A percentile compares a stretch with the other conserved stretches of the same genome.
Evolutionary conservation across 2,329 filamentous ascomycete genomes (phyloP).

Genomic region (Aaosphaeria arxii): DNA sequence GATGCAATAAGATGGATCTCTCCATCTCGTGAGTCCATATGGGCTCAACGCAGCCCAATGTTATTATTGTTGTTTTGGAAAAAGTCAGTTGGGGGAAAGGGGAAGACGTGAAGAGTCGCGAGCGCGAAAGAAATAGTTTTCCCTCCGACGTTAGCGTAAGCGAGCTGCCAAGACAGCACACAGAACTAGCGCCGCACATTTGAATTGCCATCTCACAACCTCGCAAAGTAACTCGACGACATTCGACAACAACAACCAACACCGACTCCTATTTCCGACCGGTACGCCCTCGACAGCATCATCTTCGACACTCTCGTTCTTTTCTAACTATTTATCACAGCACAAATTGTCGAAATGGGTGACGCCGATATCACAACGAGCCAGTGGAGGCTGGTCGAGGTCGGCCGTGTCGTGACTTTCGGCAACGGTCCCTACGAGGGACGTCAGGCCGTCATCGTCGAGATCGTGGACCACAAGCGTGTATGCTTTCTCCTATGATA

Average conservation of each 20-base stretch:
- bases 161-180: neutral
- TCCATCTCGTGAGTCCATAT: too few species aligned
- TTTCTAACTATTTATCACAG: slow-evolving; percentile 30
- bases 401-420: slow-evolving; percentile 95
- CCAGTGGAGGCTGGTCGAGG: slow-evolving; percentile 86
- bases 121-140: neutral
- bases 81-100: neutral
- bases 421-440: slow-evolving; percentile 77
- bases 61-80: neutral
- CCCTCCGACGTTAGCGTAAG: neutral
- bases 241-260: slow-evolving; percentile 26
- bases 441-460: slow-evolving; percentile 89
- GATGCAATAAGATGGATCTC: too few species aligned
- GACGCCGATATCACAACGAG: slow-evolving; percentile 48
- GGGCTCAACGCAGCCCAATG: neutral
- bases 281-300: slow-evolving; percentile 33
- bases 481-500: slow-evolving; percentile 61
- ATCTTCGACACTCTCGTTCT: slow-evolving; percentile 10
- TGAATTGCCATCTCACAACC: slow-evolving; percentile 1
- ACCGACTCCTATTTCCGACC: slow-evolving; percentile 37
- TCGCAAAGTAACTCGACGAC: neutral
- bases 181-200: slow-evolving; percentile 4
- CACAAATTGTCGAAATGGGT: slow-evolving; percentile 44
- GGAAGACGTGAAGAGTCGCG: neutral
- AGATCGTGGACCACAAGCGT: slow-evolving; percentile 99